These are phyloP conservation scores for Blastobotrys persicus DNA, from an alignment of 1,139 yeast species.

Conservation along the genomic window DNA sequence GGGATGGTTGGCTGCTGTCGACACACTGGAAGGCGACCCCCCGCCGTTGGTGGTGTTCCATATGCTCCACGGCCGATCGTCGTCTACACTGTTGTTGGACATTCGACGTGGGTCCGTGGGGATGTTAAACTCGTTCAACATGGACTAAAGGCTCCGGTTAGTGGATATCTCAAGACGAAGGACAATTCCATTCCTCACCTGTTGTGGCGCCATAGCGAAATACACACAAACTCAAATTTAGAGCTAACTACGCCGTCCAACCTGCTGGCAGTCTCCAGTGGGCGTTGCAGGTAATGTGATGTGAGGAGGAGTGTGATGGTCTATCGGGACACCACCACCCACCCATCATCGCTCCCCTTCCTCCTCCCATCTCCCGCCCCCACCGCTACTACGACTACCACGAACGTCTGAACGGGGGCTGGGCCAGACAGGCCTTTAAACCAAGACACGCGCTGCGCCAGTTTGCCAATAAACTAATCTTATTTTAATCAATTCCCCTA, in stretches of 20 bases:
- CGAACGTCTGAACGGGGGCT: not conserved
- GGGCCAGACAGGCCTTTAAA: no score
- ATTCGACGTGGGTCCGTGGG: slow-evolving; percentile 10
- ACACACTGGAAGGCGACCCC: slow-evolving; percentile 1
- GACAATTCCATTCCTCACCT: not conserved
- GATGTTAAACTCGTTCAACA: slow-evolving; percentile 17
- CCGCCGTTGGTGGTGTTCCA: slow-evolving; percentile 7
- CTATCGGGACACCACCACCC: not conserved
- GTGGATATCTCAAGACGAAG: not conserved
- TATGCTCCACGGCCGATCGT: slow-evolving; percentile 11
- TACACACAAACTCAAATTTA: not conserved
- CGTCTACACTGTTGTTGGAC: slow-evolving; percentile 12
- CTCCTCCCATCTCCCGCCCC: no score
- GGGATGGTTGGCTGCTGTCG: slow-evolving; percentile 3
- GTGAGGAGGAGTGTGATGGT: not conserved
- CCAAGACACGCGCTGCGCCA: no score
- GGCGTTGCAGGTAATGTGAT: not conserved
- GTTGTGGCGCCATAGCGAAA: slow-evolving; percentile 5
- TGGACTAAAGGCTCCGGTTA: slow-evolving; percentile 13
- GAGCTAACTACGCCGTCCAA: not conserved
- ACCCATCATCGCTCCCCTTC: no score
- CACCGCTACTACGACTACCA: not conserved
- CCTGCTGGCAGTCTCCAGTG: not conserved
- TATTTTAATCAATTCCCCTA: no score
- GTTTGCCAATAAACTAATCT: no score